Evolutionary conservation across 192 early-diverging fungal species (phyloP).

Genomic region (Coemansia sp.): DNA sequence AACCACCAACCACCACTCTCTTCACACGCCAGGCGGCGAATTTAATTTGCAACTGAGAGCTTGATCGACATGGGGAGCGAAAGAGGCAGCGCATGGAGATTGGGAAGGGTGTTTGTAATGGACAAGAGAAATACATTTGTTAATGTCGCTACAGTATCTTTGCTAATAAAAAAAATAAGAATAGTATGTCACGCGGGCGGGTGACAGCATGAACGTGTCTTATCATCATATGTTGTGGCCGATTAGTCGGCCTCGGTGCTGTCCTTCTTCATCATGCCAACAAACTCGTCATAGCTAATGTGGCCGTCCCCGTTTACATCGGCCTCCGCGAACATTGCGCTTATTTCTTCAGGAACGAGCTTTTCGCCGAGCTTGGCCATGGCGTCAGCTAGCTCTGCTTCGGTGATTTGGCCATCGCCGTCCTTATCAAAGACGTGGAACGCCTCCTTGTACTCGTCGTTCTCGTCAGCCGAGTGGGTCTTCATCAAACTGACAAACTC

Average conservation of each 20-base stretch:
- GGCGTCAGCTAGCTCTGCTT: conserved; percentile 52
- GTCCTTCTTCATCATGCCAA: conserved; percentile 56
- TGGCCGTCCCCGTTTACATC: conserved; percentile 71
- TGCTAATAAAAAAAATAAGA: too few species aligned
- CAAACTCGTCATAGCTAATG: conserved; percentile 65
- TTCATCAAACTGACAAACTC: conserved; percentile 62
- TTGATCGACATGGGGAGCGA: too few species aligned
- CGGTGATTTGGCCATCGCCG: conserved; percentile 54
- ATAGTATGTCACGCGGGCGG: background rate
- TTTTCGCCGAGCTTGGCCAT: conserved; percentile 65
- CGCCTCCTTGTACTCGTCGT: conserved; percentile 31
- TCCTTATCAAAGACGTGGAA: conserved; percentile 62
- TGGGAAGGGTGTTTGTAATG: too few species aligned
- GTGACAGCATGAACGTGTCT: too few species aligned
- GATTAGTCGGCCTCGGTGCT: background rate
- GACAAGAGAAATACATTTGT: too few species aligned
- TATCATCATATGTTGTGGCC: too few species aligned
- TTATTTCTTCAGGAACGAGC: conserved; percentile 68
- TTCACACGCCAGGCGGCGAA: too few species aligned
- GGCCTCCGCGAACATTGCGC: conserved; percentile 81
- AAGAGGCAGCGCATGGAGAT: too few species aligned
- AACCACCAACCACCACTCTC: too few species aligned
- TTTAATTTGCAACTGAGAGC: too few species aligned
- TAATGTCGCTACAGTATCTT: too few species aligned
- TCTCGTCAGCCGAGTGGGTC: background rate